A percentile compares a stretch with the other conserved stretches of the same genome.
Evolutionary conservation across 176 grass and related monocot genomes (phyloP).

Genomic region (Cymbopogon citratus): DNA sequence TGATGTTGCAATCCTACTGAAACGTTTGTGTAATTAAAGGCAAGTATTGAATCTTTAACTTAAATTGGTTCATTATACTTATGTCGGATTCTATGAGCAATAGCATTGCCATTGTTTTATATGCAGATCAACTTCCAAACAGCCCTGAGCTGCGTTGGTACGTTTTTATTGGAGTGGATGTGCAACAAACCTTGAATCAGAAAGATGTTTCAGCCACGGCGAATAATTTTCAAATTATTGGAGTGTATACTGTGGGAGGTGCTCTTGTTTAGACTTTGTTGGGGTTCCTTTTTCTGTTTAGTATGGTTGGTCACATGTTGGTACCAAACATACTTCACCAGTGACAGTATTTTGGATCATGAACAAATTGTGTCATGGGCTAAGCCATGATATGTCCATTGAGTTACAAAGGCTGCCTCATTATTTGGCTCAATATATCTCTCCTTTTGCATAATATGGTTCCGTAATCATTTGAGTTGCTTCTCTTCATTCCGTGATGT

Average conservation of each 20-base stretch:
- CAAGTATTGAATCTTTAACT: background rate
- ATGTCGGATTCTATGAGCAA: background rate
- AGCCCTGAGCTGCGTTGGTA: background rate
- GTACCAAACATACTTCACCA: background rate
- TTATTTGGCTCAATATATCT: background rate
- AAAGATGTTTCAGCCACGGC: background rate
- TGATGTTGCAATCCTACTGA: slow-evolving; percentile 18
- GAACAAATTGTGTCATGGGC: background rate
- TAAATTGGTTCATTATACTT: background rate
- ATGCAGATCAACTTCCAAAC: slow-evolving; percentile 12
- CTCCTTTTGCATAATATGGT: background rate
- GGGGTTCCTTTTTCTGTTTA: slow-evolving; percentile 7
- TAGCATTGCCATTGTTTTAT: background rate
- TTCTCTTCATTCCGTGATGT: background rate
- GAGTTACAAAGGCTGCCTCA: background rate
- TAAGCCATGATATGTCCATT: background rate
- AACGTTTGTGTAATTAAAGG: background rate
- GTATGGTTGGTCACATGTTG: slow-evolving; percentile 16
- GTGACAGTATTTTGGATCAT: slow-evolving; percentile 1
- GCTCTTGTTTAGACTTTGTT: slow-evolving; percentile 3
- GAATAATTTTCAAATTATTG: slow-evolving; percentile 25
- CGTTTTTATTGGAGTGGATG: slow-evolving; percentile 14
- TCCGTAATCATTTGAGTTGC: background rate
- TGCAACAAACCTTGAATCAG: background rate
- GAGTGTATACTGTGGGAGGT: slow-evolving; percentile 19